phyloP scores from a whole-genome alignment of 208 protist species.

The Kentomonas sorsogonicus region DNA sequence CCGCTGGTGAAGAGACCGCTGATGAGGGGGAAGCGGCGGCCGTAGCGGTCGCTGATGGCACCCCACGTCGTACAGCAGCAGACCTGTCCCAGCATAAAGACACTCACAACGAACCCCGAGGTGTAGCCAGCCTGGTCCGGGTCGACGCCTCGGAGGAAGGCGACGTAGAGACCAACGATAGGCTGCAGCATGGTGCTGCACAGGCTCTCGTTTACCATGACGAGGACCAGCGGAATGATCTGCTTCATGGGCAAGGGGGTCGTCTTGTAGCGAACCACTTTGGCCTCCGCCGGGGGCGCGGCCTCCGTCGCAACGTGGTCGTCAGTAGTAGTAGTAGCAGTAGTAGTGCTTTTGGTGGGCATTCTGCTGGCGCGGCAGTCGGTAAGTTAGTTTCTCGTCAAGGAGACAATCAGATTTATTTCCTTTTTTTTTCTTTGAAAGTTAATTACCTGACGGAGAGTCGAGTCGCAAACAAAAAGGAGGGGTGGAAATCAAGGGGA shows the following conservation, averaged over 20 bases:
- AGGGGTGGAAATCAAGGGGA: too few species aligned
- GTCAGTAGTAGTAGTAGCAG: too few species aligned
- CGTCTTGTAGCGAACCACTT: conserved; percentile 17
- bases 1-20: conserved; percentile 28
- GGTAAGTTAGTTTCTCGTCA: neutral
- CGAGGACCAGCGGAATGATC: conserved; percentile 29
- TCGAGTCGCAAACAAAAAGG: too few species aligned
- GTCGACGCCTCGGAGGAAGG: conserved; percentile 20
- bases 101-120: conserved; percentile 35
- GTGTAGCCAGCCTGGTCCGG: conserved; percentile 41
- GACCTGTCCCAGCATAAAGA: conserved; percentile 57
- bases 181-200: conserved; percentile 51
- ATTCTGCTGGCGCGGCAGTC: neutral
- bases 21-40: conserved; percentile 30
- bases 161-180: conserved; percentile 36
- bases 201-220: conserved; percentile 44
- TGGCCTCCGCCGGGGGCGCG: too few species aligned
- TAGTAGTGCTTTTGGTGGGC: neutral
- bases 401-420: neutral
- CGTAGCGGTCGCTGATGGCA: conserved; percentile 31
- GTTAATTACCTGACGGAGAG: neutral
- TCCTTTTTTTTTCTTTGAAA: neutral
- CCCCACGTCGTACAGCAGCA: conserved; percentile 35
- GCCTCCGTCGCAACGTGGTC: too few species aligned
- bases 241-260: conserved; percentile 43